Evolutionary conservation across 2,329 filamentous ascomycete genomes (phyloP).

Genomic region (Ophiostoma tasmaniense): DNA sequence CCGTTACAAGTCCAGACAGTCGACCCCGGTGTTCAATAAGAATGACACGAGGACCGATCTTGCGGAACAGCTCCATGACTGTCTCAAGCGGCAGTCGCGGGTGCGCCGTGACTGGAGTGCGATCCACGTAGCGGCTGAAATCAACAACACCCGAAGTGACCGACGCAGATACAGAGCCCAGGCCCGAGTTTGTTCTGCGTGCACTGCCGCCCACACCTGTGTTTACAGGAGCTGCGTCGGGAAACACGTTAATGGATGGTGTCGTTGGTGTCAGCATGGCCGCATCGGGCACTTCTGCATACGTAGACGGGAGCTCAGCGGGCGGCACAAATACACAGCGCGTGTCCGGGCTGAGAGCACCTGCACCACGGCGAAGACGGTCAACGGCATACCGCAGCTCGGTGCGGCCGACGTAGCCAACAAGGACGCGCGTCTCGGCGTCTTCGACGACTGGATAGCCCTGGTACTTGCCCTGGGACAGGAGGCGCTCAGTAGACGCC

Average conservation of each 20-base stretch:
- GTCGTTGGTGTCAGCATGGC: slow-evolving; percentile 31
- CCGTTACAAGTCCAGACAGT: slow-evolving; percentile 77
- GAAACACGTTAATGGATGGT: neutral
- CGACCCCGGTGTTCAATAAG: slow-evolving; percentile 83
- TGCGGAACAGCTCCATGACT: slow-evolving; percentile 97
- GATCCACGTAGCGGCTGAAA: slow-evolving; percentile 79
- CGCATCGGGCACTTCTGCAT: slow-evolving; percentile 30
- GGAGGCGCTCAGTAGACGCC: slow-evolving; percentile 65
- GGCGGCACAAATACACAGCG: slow-evolving; percentile 64
- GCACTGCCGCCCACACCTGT: neutral
- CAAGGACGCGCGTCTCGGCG: slow-evolving; percentile 56
- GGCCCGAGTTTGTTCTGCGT: neutral
- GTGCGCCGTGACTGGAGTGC: slow-evolving; percentile 83
- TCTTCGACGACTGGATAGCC: slow-evolving; percentile 90
- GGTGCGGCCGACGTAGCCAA: slow-evolving; percentile 88
- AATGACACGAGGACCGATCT: slow-evolving; percentile 85
- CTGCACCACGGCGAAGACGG: slow-evolving; percentile 61
- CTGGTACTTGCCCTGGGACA: slow-evolving; percentile 74
- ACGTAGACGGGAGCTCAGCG: slow-evolving; percentile 15
- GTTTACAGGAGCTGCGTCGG: neutral
- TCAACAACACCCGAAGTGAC: slow-evolving; percentile 45
- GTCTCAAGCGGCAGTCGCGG: slow-evolving; percentile 88
- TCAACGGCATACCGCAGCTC: slow-evolving; percentile 88
- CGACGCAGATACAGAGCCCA: slow-evolving; percentile 23
- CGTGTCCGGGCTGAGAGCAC: slow-evolving; percentile 52